Evolutionary conservation across 768 basidiomycete species (phyloP), one percentile per base, ranked within the genome.

Genomic region (Tricholoma furcatifolium): DNA sequence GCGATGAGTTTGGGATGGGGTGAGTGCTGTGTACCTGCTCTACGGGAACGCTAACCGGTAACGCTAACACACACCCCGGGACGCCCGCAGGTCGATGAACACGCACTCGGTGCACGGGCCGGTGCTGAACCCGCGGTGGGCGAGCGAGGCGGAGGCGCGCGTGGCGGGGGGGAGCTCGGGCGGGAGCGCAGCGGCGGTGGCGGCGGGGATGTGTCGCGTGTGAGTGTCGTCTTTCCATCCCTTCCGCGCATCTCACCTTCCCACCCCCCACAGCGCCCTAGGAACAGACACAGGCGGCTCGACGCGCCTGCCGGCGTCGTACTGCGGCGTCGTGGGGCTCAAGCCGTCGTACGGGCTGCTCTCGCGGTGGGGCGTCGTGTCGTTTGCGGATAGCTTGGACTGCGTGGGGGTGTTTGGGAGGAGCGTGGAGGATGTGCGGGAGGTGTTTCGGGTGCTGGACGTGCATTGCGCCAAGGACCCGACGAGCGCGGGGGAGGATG

Each of bases 1-100:
- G 93, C 67, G 96, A 99, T 65, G 95, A 98, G 69, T 98, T 98
- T 69, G 96, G 96, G 1, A 98, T 98, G 96, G 96, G 96, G 88
- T 94, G 53, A 17, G 84, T 69, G 24, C 27, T 27, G 4, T 27
- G 7, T 27, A 3, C 27, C 7, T 7, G 7, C 7, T 27, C 27
- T 27, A 27, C 27, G 27, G 4, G 3, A 27, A 27, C 7, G 27
- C 27, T 27, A 27, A 27, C 7, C 7, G 27, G 4, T 27, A 27
- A 27, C 7, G 27, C 27, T 27, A 27, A 27, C 7, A 7, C 27
- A 27, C n/a, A n/a, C n/a, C n/a, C n/a, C n/a, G n/a, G n/a, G n/a
- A 27, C 27, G 3, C 7, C 7, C 3, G 4, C 55, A 92, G 89
- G 15, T 98, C 93, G 2, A 71, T 89, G 56, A 95, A 93, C 65